Conservation (phyloP, 768 basidiomycete genomes). For the Lentinus brumalis region DNA sequence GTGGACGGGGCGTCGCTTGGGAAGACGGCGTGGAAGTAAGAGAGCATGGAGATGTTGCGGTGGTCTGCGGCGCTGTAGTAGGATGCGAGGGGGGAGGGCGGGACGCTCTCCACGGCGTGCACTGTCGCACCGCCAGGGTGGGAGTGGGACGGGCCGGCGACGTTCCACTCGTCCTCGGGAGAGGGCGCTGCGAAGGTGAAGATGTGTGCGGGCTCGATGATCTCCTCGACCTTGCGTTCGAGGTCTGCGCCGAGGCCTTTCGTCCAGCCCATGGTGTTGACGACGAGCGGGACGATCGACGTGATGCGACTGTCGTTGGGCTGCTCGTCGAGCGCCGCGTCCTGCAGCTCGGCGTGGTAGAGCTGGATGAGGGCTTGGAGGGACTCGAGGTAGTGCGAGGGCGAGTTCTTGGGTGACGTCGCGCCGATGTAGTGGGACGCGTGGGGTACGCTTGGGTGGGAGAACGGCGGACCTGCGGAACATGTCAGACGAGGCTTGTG, state of each 20-base stretch:
- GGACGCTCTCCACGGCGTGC: constrained; percentile 44
- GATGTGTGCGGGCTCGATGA: constrained; percentile 59
- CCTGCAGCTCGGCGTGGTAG: constrained; percentile 71
- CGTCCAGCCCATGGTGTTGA: constrained; percentile 97
- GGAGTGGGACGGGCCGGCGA: not conserved
- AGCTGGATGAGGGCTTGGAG: constrained; percentile 66
- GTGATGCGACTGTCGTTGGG: constrained; percentile 42
- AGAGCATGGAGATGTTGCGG: constrained; percentile 67
- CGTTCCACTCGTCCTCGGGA: constrained; percentile 10
- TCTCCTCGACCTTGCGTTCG: constrained; percentile 65
- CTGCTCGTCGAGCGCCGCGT: constrained; percentile 35
- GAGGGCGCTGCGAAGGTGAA: constrained; percentile 46
- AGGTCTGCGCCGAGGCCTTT: constrained; percentile 92
- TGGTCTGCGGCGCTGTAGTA: constrained; percentile 67
- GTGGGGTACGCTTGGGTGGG: constrained; percentile 73
- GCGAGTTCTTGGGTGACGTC: constrained; percentile 74
- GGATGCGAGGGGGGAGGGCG: constrained; percentile 45
- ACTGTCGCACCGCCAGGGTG: not conserved
- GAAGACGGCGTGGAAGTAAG: constrained; percentile 69
- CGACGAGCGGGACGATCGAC: constrained; percentile 75
- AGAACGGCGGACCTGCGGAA: constrained; percentile 78
- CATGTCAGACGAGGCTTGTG: not conserved
- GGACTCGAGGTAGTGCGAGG: constrained; percentile 72
- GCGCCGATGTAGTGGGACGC: constrained; percentile 83
- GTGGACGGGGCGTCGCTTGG: constrained; percentile 24